These are phyloP conservation scores for Gypsophila paniculata DNA, from an alignment of 179 eudicot species.

Conservation along the genomic window DNA sequence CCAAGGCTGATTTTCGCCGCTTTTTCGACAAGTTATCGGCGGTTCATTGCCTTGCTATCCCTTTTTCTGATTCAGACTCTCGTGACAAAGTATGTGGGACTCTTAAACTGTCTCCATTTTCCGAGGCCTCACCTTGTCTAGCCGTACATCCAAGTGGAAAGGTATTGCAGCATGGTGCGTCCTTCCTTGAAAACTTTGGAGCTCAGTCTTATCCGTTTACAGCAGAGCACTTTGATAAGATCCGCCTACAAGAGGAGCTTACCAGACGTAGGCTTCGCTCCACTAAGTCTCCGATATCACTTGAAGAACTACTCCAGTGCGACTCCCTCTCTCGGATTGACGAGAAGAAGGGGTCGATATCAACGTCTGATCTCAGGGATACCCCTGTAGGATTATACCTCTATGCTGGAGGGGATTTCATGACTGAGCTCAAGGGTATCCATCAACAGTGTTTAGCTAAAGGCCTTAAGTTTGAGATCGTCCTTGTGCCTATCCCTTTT, in stretches of 20 bases:
- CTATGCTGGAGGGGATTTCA: neutral
- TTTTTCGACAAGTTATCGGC: neutral
- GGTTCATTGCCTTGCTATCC: slow-evolving; percentile 2
- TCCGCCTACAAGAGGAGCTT: neutral
- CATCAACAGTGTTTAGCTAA: neutral
- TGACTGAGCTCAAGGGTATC: neutral
- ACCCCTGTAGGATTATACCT: neutral
- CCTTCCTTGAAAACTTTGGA: neutral
- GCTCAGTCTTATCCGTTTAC: neutral
- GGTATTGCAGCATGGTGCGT: neutral
- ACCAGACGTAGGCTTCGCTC: neutral
- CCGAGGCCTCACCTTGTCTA: neutral
- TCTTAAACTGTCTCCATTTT: neutral
- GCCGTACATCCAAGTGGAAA: neutral
- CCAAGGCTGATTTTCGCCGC: neutral
- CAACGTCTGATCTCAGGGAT: neutral
- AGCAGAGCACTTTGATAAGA: neutral
- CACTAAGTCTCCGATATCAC: neutral
- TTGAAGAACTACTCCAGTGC: neutral
- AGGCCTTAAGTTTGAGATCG: slow-evolving; percentile 3
- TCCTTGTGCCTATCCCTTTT: slow-evolving; percentile 3
- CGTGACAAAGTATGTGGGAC: neutral
- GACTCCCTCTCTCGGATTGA: neutral
- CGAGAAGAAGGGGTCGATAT: neutral
- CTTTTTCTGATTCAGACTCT: neutral